A percentile compares a stretch with the other conserved stretches of the same genome.
Conservation (phyloP, 768 basidiomycete genomes). For the Boletellus ananas region DNA sequence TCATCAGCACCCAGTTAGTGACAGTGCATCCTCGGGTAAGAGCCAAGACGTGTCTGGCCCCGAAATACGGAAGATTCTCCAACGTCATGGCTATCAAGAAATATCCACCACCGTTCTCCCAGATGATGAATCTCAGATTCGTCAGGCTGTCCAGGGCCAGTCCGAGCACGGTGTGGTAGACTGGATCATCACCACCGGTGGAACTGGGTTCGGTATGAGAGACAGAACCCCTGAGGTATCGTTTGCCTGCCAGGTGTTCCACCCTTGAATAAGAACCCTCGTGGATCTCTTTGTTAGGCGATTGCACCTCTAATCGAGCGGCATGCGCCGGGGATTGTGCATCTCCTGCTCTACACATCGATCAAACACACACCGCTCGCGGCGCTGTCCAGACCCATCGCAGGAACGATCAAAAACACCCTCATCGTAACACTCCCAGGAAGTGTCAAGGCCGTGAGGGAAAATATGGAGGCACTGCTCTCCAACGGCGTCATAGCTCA, state of each 20-base stretch:
- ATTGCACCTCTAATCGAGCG: conserved; percentile 63
- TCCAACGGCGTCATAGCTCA: conserved; percentile 56
- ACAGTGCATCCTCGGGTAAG: conserved; percentile 53
- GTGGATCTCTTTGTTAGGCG: conserved; percentile 38
- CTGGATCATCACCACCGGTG: conserved; percentile 80
- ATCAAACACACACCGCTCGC: conserved; percentile 74
- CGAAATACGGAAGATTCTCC: conserved; percentile 50
- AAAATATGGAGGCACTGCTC: conserved; percentile 66
- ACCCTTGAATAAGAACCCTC: background rate
- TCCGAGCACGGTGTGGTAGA: conserved; percentile 47
- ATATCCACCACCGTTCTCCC: conserved; percentile 49
- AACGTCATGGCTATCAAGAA: conserved; percentile 35
- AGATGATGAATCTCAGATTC: conserved; percentile 59
- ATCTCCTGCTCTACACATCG: conserved; percentile 66
- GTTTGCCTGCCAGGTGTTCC: background rate
- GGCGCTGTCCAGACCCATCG: conserved; percentile 78
- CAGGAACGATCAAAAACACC: conserved; percentile 63
- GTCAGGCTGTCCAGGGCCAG: conserved; percentile 44
- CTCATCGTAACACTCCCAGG: conserved; percentile 82
- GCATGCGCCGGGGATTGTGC: conserved; percentile 66
- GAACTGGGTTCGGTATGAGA: conserved; percentile 79
- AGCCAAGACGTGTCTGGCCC: conserved; percentile 66
- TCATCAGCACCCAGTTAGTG: conserved; percentile 48
- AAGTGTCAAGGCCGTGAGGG: conserved; percentile 79
- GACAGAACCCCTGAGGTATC: conserved; percentile 82